Base-by-base conservation (phyloP, 352 stramenopile genomes). In the Phytopythium sindhum region DNA sequence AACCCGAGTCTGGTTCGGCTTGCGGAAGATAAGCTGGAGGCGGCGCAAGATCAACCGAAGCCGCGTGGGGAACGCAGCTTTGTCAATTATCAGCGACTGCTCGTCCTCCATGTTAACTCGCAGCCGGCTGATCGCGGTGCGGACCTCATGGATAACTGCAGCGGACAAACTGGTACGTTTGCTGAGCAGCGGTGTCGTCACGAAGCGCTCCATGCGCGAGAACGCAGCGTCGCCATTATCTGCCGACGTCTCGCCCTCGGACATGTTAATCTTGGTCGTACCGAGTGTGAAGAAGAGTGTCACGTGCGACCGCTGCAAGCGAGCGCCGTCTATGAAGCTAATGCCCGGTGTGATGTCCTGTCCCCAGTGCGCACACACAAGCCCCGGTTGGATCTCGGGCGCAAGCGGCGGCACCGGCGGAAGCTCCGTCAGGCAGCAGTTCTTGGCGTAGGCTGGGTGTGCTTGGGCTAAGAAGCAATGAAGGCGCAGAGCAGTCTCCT, bases 221-320 rank as follows among this genome's bases (percentile, higher is more conserved):
- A 66, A 64, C 41, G 69, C 75, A 23, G 41, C 29, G 4, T 45
- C 66, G 7, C 63, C 58, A 24, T 74, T 68, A 1, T 61, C 51
- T 47, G 65, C 61, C 57, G 64, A 59, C 10, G 57, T 14, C 6
- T 45, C 67, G 10, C 39, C 33, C 17, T 69, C 69, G 12, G 52
- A 23, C 21, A 82, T 74, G 28, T 70, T 68, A 11, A 80, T 65
- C 23, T 70, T 68, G 33, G 80, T 80, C 24, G 80, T 80, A 1
- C 84, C 84, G 14, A 91, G 64, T 10, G 76, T 88, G 63, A 93
- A 91, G 54, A 81, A 84, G 19, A 93, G 57, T 6, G 75, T 79
- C 14, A 84, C 44, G 28, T 63, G 41, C 7, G 57, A 42, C 6
- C 17, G 12, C 15, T 50, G 14, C 26, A 44, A 26, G 2, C 9